Base-by-base conservation (phyloP, 352 stramenopile species). In the Pilasporangium apinafurcum region DNA sequence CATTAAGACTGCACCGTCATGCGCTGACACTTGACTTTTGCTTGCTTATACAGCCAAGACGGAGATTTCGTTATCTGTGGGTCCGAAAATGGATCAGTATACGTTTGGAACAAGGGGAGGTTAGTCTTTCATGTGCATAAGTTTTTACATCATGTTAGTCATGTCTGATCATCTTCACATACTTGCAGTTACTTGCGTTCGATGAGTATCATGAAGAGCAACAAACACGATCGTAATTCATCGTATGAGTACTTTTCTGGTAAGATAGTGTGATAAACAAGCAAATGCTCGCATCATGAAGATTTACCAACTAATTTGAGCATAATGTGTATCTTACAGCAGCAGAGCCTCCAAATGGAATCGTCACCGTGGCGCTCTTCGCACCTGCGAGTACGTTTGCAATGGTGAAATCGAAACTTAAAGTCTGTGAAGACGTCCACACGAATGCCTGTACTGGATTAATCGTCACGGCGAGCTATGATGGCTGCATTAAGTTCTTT, bases 61-160 rank as follows among this genome's bases (percentile, higher is more conserved):
- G 79, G 82, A 21, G 73, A 91, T 37, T 84, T 81, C 25, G 76
- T 95, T 30, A 91, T 95, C 40, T 94, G 81, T 47, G 81, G 83
- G 6, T 93, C 79, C 0, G 83, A 95, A 39, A 91, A 88, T 45
- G 82, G 79, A 18, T 73, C 78, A 5, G 78, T 95, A 26, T 90
- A 86, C 64, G 69, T 95, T 33, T 95, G 82, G 81, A 86, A 76
- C 63, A 92, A 88, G 73, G 59, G 65, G 21, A 80, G 56, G 68
- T 85, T 16, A 12, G 49, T 32, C 14, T n/a, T 16, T 27, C 9
- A 28, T 26, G 3, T 29, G 10, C 1, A 1, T 43, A 5, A 29
- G 16, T 13, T n/a, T 7, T 9, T n/a, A n/a, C n/a, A n/a, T n/a
- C 8, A 24, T 26, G 39, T 29, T 46, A 7, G 24, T 36, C 26